Conservation (phyloP, 2,329 filamentous ascomycete genomes). For the Diaporthe sp. region DNA sequence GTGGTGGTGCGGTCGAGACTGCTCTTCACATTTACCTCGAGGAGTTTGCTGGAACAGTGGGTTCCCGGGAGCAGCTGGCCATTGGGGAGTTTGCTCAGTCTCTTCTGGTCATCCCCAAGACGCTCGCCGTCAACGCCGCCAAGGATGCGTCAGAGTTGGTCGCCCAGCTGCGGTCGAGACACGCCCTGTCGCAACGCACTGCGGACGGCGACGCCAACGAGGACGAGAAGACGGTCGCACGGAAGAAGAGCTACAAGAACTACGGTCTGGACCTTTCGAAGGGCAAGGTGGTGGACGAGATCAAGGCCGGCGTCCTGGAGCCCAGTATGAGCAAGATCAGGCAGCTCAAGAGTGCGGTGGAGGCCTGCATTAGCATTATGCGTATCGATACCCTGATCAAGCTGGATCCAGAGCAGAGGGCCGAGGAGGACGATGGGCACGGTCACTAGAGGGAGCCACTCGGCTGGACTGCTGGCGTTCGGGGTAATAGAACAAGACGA, state of each 20-base stretch:
- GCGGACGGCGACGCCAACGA: constrained; percentile 85
- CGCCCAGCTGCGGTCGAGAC: constrained; percentile 92
- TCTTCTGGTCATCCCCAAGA: constrained; percentile 95
- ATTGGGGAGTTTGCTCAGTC: constrained; percentile 98
- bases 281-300: constrained; percentile 90
- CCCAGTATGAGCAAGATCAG: constrained; percentile 98
- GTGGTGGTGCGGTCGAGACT: constrained; percentile 97
- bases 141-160: constrained; percentile 97
- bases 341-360: constrained; percentile 97
- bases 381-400: constrained; percentile 99
- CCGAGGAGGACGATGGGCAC: constrained; percentile 83
- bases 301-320: constrained; percentile 96
- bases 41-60: constrained; percentile 97
- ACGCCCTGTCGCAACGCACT: constrained; percentile 93
- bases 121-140: constrained; percentile 94
- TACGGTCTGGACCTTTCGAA: constrained; percentile 92
- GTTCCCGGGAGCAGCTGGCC: constrained; percentile 95
- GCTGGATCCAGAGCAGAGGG: constrained; percentile 88
- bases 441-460: constrained; percentile 70
- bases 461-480: constrained; percentile 18
- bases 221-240: constrained; percentile 88
- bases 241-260: constrained; percentile 98
- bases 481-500: constrained; percentile 25
- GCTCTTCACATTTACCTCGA: constrained; percentile 98
- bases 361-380: constrained; percentile 99